phyloP scores from a whole-genome alignment of 1,139 yeast species.

The Candida tetrigidarum region DNA sequence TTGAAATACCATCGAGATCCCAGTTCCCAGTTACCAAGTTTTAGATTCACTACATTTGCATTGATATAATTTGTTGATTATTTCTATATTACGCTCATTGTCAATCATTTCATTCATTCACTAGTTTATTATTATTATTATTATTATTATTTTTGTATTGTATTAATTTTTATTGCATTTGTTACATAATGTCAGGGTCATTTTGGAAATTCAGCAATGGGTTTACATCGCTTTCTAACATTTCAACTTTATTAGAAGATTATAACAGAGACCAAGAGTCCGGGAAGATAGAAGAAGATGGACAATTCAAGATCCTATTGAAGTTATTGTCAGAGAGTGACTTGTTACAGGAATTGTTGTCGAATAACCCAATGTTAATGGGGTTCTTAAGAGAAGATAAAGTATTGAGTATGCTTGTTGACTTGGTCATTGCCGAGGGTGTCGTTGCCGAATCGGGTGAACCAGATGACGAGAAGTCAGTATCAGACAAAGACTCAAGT shows the following conservation, averaged over 20 bases:
- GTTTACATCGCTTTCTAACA: conserved; percentile 74
- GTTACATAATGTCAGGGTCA: conserved; percentile 64
- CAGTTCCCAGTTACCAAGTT: neutral
- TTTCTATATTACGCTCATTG: neutral
- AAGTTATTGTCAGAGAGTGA: conserved; percentile 87
- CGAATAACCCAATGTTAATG: conserved; percentile 80
- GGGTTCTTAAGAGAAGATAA: conserved; percentile 81
- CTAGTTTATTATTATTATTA: neutral
- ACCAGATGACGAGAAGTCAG: conserved; percentile 4
- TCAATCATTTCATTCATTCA: neutral
- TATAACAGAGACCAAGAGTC: conserved; percentile 37
- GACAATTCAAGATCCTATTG: conserved; percentile 44
- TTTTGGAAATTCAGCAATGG: conserved; percentile 95
- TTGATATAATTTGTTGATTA: neutral
- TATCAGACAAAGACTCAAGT: conserved; percentile 8
- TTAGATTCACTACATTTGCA: conserved; percentile 4
- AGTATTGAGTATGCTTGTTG: conserved; percentile 66
- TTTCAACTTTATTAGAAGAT: conserved; percentile 71
- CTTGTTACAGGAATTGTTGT: conserved; percentile 77
- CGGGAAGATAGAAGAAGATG: conserved; percentile 19
- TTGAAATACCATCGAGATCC: neutral
- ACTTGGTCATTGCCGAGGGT: conserved; percentile 61
- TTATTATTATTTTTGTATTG: conserved; percentile 1
- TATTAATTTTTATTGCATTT: conserved; percentile 6
- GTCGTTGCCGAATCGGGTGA: conserved; percentile 15